Evolutionary conservation across 164 flowering plant genomes (phyloP).

Genomic region (Vitis rotundifolia): DNA sequence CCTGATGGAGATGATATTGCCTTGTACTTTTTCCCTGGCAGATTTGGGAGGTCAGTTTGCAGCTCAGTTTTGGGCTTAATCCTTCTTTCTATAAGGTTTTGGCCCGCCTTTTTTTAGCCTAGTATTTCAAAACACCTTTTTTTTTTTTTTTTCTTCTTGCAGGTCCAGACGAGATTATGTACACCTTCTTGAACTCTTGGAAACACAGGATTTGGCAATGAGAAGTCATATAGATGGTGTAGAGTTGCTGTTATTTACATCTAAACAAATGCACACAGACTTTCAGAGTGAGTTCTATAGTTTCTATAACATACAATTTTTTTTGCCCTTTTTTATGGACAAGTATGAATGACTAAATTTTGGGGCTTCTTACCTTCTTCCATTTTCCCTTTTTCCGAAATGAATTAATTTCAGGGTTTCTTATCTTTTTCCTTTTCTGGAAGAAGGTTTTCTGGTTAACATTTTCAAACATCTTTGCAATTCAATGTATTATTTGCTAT

Average conservation of each 20-base stretch:
- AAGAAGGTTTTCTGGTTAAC: too few relatives aligned
- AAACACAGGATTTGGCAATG: slow-evolving; percentile 18
- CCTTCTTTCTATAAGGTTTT: not conserved
- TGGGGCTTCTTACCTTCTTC: too few relatives aligned
- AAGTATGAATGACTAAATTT: too few relatives aligned
- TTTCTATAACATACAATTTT: not conserved
- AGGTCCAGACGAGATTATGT: slow-evolving; percentile 15
- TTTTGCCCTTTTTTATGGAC: too few relatives aligned
- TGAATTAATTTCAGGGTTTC: too few relatives aligned
- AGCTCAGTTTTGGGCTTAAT: not conserved
- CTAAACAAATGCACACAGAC: slow-evolving; percentile 25
- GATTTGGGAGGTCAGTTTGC: slow-evolving; percentile 23
- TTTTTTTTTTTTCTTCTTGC: not conserved
- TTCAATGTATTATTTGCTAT: too few relatives aligned
- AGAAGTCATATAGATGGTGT: slow-evolving; percentile 25
- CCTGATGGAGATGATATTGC: slow-evolving; percentile 29
- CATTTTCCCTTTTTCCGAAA: too few relatives aligned
- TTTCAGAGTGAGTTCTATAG: slow-evolving; percentile 29
- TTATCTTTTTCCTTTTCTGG: too few relatives aligned
- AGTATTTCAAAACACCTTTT: not conserved
- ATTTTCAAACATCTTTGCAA: too few relatives aligned
- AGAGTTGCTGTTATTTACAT: slow-evolving; percentile 43
- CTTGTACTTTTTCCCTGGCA: slow-evolving; percentile 30
- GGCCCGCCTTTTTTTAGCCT: too few relatives aligned
- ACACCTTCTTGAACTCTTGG: slow-evolving; percentile 24